These are phyloP conservation scores for Plasmodium yoelii DNA, from an alignment of 169 alveolate species.

Conservation along the genomic window DNA sequence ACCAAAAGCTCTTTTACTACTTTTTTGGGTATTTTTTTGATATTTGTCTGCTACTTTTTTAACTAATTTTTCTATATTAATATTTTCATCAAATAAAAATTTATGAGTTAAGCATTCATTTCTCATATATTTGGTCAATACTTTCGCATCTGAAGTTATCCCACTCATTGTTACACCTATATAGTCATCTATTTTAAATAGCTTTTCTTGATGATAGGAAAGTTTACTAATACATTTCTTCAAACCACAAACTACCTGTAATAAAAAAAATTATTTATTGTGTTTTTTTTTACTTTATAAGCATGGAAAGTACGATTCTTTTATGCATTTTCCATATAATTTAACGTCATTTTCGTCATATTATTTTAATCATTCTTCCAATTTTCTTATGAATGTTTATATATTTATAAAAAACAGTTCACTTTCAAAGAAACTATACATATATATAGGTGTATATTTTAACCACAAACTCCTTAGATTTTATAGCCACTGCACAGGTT, in stretches of 20 bases:
- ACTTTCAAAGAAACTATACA: background rate
- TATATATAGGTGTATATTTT: background rate
- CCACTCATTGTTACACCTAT: constrained; percentile 98
- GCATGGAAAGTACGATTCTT: no score
- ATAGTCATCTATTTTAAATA: constrained; percentile 96
- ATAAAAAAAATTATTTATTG: background rate
- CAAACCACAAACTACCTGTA: constrained; percentile 91
- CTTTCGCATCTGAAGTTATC: constrained; percentile 98
- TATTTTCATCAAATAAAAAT: constrained; percentile 94
- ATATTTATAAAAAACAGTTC: background rate
- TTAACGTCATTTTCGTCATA: background rate
- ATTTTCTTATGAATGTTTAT: no score
- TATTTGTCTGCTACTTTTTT: constrained; percentile 95
- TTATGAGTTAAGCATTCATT: constrained; percentile 96
- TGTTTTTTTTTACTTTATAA: no score
- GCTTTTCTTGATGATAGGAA: constrained; percentile 95
- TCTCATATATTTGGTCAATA: constrained; percentile 84
- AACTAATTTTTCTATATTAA: constrained; percentile 94
- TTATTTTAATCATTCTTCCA: background rate
- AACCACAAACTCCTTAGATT: constrained; percentile 92
- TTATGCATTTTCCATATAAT: constrained; percentile 24
- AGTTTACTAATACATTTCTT: constrained; percentile 93
- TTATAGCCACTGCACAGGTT: constrained; percentile 93
- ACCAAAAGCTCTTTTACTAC: constrained; percentile 98
- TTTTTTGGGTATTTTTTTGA: constrained; percentile 95